A percentile compares a stretch with the other conserved stretches of the same genome.
Conservation (phyloP, 352 stramenopile genomes). For the Saprolegnia diclina region DNA sequence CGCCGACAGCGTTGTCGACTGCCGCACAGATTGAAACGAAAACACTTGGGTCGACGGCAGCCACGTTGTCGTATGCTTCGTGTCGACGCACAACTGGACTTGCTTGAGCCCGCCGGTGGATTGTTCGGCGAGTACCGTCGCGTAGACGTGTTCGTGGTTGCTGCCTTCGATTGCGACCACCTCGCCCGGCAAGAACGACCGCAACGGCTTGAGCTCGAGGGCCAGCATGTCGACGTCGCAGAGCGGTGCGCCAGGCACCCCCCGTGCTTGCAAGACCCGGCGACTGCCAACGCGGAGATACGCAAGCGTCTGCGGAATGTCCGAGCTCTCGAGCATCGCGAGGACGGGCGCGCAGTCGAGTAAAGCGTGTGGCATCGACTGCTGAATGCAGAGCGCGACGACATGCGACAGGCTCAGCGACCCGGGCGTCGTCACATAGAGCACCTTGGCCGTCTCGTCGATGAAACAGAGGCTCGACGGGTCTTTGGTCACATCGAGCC, state of each 20-base stretch:
- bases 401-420: constrained; percentile 44
- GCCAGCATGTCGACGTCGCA: constrained; percentile 39
- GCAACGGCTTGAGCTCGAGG: constrained; percentile 56
- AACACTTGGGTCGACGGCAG: constrained; percentile 56
- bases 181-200: constrained; percentile 62
- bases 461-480: constrained; percentile 58
- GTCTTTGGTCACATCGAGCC: constrained; percentile 51
- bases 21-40: constrained; percentile 58
- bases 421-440: constrained; percentile 51
- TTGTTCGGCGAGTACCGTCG: constrained; percentile 48
- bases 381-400: constrained; percentile 60
- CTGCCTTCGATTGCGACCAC: constrained; percentile 54
- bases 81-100: constrained; percentile 55
- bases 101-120: constrained; percentile 38
- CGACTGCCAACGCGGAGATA: constrained; percentile 68
- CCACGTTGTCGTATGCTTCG: constrained; percentile 37
- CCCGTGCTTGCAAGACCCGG: constrained; percentile 50
- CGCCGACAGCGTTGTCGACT: not conserved
- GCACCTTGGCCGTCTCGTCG: constrained; percentile 33
- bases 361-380: constrained; percentile 51
- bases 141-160: constrained; percentile 44
- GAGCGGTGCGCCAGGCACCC: constrained; percentile 47
- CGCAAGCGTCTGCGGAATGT: constrained; percentile 45
- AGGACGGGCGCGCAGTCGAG: constrained; percentile 59
- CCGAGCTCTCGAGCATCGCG: constrained; percentile 43